Percentiles rank a stretch among this genome's conserved stretches.
Evolutionary conservation across 2,329 filamentous ascomycete genomes (phyloP).

Genomic region (Nemania abortiva): DNA sequence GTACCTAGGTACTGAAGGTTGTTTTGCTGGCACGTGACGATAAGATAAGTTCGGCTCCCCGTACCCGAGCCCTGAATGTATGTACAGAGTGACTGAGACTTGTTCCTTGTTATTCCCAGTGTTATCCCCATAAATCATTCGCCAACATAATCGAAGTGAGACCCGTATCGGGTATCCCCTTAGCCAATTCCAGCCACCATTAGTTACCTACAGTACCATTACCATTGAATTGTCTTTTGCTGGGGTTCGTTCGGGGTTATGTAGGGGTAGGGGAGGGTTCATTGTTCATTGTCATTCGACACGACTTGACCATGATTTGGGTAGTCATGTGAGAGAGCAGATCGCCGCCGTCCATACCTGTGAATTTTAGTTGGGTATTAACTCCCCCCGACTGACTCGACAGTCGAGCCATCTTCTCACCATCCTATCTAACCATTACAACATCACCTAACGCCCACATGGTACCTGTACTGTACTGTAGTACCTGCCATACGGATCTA

Average conservation of each 20-base stretch:
- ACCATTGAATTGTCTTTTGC: neutral
- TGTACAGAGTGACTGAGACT: no score
- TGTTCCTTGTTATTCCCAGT: neutral
- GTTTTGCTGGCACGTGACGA: conserved; percentile 11
- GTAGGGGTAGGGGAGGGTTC: neutral
- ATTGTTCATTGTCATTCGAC: conserved; percentile 12
- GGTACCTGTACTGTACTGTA: neutral
- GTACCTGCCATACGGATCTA: no score
- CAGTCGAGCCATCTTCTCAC: conserved; percentile 19
- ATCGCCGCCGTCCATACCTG: conserved; percentile 9
- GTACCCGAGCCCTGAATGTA: neutral
- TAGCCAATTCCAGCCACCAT: conserved; percentile 1
- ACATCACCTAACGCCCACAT: neutral
- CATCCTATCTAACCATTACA: neutral
- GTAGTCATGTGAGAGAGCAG: conserved; percentile 24
- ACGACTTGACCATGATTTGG: conserved; percentile 5
- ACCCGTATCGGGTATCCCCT: neutral
- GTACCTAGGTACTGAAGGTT: neutral
- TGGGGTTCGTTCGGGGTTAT: conserved; percentile 4
- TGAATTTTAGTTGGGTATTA: neutral
- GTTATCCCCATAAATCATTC: neutral
- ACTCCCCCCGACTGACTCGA: conserved; percentile 3
- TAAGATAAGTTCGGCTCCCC: neutral
- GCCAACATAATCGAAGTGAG: neutral
- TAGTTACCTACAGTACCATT: neutral